Evolutionary conservation across 352 stramenopile species (phyloP), one percentile per base, ranked within the genome.

Genomic region (Albugo candida): DNA sequence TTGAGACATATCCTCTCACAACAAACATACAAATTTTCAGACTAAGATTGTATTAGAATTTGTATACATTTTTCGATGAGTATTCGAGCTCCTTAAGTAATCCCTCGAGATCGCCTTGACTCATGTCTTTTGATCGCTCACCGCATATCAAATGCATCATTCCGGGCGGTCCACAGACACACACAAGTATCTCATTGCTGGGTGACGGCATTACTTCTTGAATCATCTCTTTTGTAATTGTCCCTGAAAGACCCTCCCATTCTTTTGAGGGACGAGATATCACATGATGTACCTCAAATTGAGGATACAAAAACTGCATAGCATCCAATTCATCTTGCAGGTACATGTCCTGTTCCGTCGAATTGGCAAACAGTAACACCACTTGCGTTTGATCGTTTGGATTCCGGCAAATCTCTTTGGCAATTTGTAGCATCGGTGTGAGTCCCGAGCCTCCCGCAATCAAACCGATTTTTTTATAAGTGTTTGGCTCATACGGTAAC

Each of bases 61-160:
- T 86, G 65, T 87, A 85, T 36, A 87, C 77, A 51, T 83, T 75
- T 43, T 54, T 81, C 40, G 56, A 70, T 47, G 70, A 75, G 64
- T 86, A 89, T 45, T 82, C 61, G 31, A 85, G 63, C 11, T 81
- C 65, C 59, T 94, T 93, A 31, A 94, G 64, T 47, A 89, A 47
- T 21, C 82, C 82, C 45, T 83, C 69, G 34, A 94, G 57, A 46
- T 86, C 67, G 45, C 82, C 82, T 61, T 94, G 82, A 36, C 62
- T 71, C 41, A 58, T 81, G 63, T 94, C 79, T 63, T 82, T 77
- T 27, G 71, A 73, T 63, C 92, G 91, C 60, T 85, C 65, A 45
- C 82, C 80, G 36, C 73, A 93, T 42, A 94, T 53, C 52, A 86
- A 70, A 60, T 89, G 81, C 81, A 93, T 92, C 70, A 95, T 88